Evolutionary conservation across 2,329 filamentous ascomycete genomes (phyloP), one percentile per base, ranked within the genome.

Genomic region (Ceratocystis papillata): DNA sequence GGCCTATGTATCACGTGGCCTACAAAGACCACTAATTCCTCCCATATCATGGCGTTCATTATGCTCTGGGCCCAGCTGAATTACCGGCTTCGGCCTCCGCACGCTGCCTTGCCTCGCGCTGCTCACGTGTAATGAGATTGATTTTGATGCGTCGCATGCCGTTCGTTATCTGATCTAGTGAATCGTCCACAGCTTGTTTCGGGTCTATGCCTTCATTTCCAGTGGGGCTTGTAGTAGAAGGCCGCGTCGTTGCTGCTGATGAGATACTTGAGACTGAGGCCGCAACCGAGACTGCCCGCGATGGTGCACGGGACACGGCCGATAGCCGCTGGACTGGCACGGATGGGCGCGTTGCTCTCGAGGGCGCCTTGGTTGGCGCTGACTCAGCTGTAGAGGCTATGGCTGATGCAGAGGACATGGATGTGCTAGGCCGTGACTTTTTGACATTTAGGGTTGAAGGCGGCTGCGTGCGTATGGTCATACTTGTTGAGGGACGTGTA

Each of bases 101-200:
- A 46, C 55, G 46, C 45, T 67, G 50, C 15, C 62, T 46, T 3
- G 80, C 82, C 62, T 84, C 83, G 70, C 79, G 80, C 70, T 85
- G 81, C 48, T 82, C 78, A 68, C 84, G 79, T 1, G 82, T 84
- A 48, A 85, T 76, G 28, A 86, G 72, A 64, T 81, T 85, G 70
- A 87, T 83, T 71, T 81, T 85, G 67, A 87, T 82, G 72, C 81
- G 84, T 72, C 82, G 85, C 79, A 86, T 81, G 1, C 81, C 80
- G 45, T 76, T 77, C 0, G 83, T 81, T 68, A 87, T 77, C 62
- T 75, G 79, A 64, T 85, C 81, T 45, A 87, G 72, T 62, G 80
- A 80, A 61, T 78, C 75, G 2, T 66, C 62, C 4, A 70, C 71
- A 6, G 72, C 62, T 15, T 69, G 37, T 53, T n/a, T 53, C 2